These are phyloP conservation scores for Xylariomycetidae sp. DNA, from an alignment of 2,329 filamentous ascomycete species.

Conservation along the genomic window DNA sequence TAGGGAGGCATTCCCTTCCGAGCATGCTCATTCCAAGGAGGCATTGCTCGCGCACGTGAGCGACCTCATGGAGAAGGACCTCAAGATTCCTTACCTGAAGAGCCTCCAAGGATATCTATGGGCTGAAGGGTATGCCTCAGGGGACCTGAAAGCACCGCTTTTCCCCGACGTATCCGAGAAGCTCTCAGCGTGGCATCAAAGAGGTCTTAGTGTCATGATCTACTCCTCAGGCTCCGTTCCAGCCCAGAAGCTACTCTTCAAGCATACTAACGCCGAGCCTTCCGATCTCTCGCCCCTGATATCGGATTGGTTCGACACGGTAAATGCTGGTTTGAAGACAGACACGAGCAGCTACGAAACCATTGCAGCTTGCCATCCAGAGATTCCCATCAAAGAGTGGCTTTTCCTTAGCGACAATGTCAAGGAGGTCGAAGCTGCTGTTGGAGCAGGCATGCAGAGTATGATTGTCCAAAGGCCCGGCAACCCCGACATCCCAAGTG, in stretches of 20 bases:
- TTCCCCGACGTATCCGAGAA: slow-evolving; percentile 67
- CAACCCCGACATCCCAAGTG: slow-evolving; percentile 56
- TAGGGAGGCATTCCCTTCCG: slow-evolving; percentile 63
- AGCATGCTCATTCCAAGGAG: slow-evolving; percentile 51
- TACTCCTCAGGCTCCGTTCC: slow-evolving; percentile 77
- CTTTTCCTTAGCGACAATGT: slow-evolving; percentile 81
- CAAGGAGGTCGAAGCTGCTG: slow-evolving; percentile 59
- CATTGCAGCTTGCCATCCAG: slow-evolving; percentile 48
- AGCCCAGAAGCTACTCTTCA: slow-evolving; percentile 75
- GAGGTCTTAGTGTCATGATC: slow-evolving; percentile 59
- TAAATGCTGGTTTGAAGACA: slow-evolving; percentile 71
- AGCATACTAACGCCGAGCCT: slow-evolving; percentile 53
- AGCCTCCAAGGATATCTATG: slow-evolving; percentile 74
- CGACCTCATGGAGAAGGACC: slow-evolving; percentile 64
- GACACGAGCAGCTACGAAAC: slow-evolving; percentile 60
- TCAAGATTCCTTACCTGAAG: slow-evolving; percentile 74
- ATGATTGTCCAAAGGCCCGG: slow-evolving; percentile 61
- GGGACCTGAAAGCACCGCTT: slow-evolving; percentile 64
- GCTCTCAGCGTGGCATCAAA: slow-evolving; percentile 51
- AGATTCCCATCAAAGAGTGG: slow-evolving; percentile 46
- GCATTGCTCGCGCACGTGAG: slow-evolving; percentile 61
- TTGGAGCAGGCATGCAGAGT: slow-evolving; percentile 56
- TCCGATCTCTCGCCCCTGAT: slow-evolving; percentile 56
- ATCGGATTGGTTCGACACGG: slow-evolving; percentile 69
- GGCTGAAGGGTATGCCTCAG: slow-evolving; percentile 65